These are phyloP conservation scores for Capniomyces stellatus DNA, from an alignment of 371 early-diverging fungal genomes.

Conservation along the genomic window DNA sequence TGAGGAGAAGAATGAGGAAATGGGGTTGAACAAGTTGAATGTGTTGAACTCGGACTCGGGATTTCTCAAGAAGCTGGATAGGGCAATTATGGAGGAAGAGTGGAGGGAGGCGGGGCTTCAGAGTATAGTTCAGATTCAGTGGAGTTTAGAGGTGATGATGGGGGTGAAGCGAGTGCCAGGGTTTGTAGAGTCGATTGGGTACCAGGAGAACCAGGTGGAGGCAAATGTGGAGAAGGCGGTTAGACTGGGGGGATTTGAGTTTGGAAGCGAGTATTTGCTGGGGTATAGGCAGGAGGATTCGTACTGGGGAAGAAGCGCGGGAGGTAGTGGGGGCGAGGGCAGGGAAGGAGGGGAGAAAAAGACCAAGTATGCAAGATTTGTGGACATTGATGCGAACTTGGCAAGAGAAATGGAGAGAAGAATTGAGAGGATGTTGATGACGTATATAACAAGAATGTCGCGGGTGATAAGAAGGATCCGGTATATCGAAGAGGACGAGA, in stretches of 20 bases:
- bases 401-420: background rate
- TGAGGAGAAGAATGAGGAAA: constrained; percentile 13
- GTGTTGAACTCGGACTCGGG: constrained; percentile 16
- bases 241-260: constrained; percentile 38
- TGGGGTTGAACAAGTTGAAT: constrained; percentile 19
- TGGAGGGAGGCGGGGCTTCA: constrained; percentile 34
- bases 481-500: constrained; percentile 52
- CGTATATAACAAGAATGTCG: constrained; percentile 21
- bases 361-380: background rate
- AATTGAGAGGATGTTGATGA: background rate
- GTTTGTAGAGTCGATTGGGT: constrained; percentile 27
- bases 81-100: constrained; percentile 14
- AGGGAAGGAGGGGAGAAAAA: background rate
- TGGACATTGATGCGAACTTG: background rate
- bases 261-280: constrained; percentile 44
- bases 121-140: constrained; percentile 45
- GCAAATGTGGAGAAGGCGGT: constrained; percentile 37
- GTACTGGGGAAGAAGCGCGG: background rate
- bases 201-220: constrained; percentile 37
- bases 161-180: constrained; percentile 25
- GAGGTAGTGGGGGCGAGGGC: background rate
- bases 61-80: constrained; percentile 16
- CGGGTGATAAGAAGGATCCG: constrained; percentile 39
- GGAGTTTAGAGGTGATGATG: constrained; percentile 36
- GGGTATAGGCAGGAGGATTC: constrained; percentile 20